Evolutionary conservation across 2,329 filamentous ascomycete species (phyloP).

Genomic region (Seiridium unicorne): DNA sequence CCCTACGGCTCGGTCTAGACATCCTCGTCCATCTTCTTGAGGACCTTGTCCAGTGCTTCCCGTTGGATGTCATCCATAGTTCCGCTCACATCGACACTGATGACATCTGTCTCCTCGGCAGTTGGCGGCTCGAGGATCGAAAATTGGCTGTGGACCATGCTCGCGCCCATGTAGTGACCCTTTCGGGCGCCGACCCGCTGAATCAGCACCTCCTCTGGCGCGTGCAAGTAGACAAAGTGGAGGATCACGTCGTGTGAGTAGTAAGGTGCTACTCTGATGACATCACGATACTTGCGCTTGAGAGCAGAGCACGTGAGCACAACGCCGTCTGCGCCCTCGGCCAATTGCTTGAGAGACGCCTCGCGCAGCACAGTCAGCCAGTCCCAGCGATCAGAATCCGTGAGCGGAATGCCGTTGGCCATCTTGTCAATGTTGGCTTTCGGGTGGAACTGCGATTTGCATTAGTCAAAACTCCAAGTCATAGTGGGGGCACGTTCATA

Average conservation of each 20-base stretch:
- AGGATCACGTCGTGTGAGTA: slow-evolving; percentile 71
- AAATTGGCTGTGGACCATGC: slow-evolving; percentile 94
- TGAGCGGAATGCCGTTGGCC: slow-evolving; percentile 77
- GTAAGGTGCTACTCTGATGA: slow-evolving; percentile 78
- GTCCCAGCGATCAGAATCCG: slow-evolving; percentile 94
- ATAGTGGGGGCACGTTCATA: slow-evolving; percentile 38
- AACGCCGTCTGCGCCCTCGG: slow-evolving; percentile 66
- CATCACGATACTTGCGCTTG: slow-evolving; percentile 95
- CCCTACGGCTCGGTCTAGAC: slow-evolving; percentile 9
- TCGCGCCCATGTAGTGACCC: slow-evolving; percentile 92
- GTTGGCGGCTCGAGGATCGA: slow-evolving; percentile 80
- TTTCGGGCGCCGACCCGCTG: slow-evolving; percentile 71
- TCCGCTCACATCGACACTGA: slow-evolving; percentile 67
- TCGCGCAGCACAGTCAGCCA: slow-evolving; percentile 83
- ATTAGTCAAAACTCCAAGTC: too few relatives aligned
- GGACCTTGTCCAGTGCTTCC: slow-evolving; percentile 57
- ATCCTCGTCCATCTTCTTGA: slow-evolving; percentile 49
- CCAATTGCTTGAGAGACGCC: slow-evolving; percentile 57
- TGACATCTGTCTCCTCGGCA: slow-evolving; percentile 67
- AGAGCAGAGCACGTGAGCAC: slow-evolving; percentile 94
- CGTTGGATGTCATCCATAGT: slow-evolving; percentile 58
- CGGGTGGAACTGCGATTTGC: slow-evolving; percentile 62
- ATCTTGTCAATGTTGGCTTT: slow-evolving; percentile 87
- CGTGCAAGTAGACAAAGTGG: slow-evolving; percentile 90
- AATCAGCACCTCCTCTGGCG: slow-evolving; percentile 72